Base-by-base conservation (phyloP, 2,329 filamentous ascomycete genomes). In the Boeremia lycopersici region DNA sequence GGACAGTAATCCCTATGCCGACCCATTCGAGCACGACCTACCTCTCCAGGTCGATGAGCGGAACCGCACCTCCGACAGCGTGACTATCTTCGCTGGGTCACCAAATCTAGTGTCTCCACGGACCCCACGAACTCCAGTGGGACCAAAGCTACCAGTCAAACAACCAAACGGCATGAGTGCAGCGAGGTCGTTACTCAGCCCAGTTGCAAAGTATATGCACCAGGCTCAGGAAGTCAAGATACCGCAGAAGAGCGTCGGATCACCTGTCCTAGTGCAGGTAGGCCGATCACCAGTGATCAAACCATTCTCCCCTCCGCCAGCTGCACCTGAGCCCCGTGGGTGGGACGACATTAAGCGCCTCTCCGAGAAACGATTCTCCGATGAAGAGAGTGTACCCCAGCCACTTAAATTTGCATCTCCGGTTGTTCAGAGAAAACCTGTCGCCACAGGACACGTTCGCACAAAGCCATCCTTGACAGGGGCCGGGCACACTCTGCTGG, bases 271-370 rank as follows among this genome's bases (percentile, higher is more conserved):
- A 6, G 52, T 55, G 10, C 52, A 55, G 34, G 52, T 55, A 1
- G 52, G 52, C 3, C 46, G 41, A 11, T 55, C 46, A 38, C 41
- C 52, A 6, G 41, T 50, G 17, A 55, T 55, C 41, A 42, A 38
- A 26, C 52, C 52, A 3, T 43, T 54, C 56, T 40, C 58, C 57
- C 30, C 53, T 5, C 51, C 48, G 11, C 48, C 49, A 19, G 30
- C 47, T 42, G 50, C 53, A 23, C 62, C 48, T 7, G 49, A 61
- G 9, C 53, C 66, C 41, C 61, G 62, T 41, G 67, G 69, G 17
- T 72, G 70, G 69, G 70, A 70, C 9, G 67, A 69, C 1, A 70
- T 72, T 48, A 71, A 65, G 23, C 59, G 60, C 34, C 48, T 45
- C 17, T 62, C 59, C 3, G 43, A 48, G 23, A 52, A 56, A 29